These are phyloP conservation scores for Hondaea fermentalgiana DNA, from an alignment of 108 stramenopile species.

Conservation along the genomic window DNA sequence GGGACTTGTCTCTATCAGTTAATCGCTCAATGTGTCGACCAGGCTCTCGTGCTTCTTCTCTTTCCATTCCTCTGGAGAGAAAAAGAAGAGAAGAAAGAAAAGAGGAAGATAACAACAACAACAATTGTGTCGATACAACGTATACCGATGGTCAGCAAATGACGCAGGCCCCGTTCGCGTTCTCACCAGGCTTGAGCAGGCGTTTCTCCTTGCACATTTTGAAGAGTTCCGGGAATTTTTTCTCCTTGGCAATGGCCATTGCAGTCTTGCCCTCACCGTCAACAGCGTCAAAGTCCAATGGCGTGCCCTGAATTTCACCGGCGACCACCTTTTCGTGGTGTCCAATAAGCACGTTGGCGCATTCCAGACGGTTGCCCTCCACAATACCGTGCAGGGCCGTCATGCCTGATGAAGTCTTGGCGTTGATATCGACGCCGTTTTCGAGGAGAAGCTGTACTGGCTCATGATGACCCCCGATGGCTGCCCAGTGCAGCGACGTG, in stretches of 20 bases:
- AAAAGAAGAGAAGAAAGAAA: too few relatives aligned
- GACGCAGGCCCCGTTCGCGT: conserved; percentile 21
- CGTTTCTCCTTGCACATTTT: conserved; percentile 35
- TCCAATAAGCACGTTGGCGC: conserved; percentile 28
- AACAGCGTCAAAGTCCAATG: background rate
- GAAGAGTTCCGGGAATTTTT: conserved; percentile 24
- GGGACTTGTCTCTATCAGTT: too few relatives aligned
- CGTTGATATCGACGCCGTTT: conserved; percentile 22
- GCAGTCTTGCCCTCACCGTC: conserved; percentile 31
- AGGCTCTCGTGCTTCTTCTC: too few relatives aligned
- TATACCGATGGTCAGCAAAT: background rate
- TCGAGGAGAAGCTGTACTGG: conserved; percentile 26
- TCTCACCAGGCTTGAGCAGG: conserved; percentile 27
- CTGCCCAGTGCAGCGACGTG: conserved; percentile 43
- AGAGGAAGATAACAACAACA: too few relatives aligned
- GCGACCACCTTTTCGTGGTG: conserved; percentile 13
- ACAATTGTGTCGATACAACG: background rate
- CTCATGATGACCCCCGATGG: conserved; percentile 34
- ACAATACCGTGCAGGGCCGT: conserved; percentile 33
- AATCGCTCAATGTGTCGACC: too few relatives aligned
- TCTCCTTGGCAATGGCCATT: conserved; percentile 22
- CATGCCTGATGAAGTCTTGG: conserved; percentile 24
- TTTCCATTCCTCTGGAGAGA: too few relatives aligned
- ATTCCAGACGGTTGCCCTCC: conserved; percentile 26
- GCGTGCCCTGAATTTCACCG: conserved; percentile 14